Percentiles rank a stretch among this genome's conserved stretches.
Evolutionary conservation across 352 stramenopile genomes (phyloP).

Genomic region (Globisporangium paroecandrum): DNA sequence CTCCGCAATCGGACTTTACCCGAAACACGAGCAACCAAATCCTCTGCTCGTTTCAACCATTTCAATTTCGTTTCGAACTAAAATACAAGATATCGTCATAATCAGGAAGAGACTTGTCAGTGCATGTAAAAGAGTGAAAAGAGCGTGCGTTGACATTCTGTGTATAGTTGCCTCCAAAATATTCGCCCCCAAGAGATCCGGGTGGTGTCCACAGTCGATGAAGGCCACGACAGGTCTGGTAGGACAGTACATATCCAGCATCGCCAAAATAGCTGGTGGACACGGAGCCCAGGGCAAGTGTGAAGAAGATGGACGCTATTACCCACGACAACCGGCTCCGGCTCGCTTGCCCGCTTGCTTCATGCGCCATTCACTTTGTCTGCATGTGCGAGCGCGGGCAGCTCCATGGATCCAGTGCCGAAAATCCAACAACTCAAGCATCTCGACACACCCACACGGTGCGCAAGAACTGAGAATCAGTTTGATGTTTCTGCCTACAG

Average conservation of each 20-base stretch:
- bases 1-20: not conserved
- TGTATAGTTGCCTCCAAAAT: not conserved
- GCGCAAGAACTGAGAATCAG: not conserved
- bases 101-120: not conserved
- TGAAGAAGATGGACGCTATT: not conserved
- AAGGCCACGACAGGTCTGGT: not conserved
- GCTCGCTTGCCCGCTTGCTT: not conserved
- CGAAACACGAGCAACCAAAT: not conserved
- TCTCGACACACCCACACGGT: not conserved
- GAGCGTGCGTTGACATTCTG: not conserved
- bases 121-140: conserved; percentile 1
- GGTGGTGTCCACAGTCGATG: not conserved
- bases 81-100: not conserved
- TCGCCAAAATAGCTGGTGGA: not conserved
- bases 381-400: too few relatives aligned
- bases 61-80: not conserved
- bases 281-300: not conserved
- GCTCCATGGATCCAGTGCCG: not conserved
- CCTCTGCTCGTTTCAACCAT: not conserved
- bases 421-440: not conserved
- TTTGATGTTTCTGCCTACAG: conserved; percentile 4
- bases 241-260: not conserved
- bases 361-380: not conserved
- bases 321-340: not conserved
- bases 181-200: not conserved